Base-by-base conservation (phyloP, 495 filamentous ascomycete species). In the Lepraria neglecta region DNA sequence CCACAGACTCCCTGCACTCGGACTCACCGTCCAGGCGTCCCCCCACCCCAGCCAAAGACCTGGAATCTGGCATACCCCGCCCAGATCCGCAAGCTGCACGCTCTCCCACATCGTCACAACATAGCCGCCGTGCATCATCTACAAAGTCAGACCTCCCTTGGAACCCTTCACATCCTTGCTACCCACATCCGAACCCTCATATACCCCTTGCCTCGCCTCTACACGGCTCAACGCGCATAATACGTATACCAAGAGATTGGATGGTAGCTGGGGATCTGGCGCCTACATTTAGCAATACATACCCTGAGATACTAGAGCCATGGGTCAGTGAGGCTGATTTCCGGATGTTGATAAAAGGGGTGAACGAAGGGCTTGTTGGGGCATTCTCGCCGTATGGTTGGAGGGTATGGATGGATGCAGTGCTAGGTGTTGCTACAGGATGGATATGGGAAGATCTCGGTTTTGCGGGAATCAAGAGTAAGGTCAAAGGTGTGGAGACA, bases 401-500 rank as follows among this genome's bases (percentile, higher is more conserved):
- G 48, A 45, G 53, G 10, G 57, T 56, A 14, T 85, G 88, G 69
- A 48, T 95, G 3, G 92, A 97, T 69, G 82, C 82, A 4, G 70
- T 88, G 6, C 60, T 95, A 64, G 91, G 91, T 0, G 69, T 96
- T 46, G 70, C 88, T 31, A 97, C 94, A 4, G 84, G 90, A 19
- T 99, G 91, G 91, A 58, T 97, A 15, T 96, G 89, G 88, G 94
- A 99, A 55, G 94, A 97, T 69, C 48, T 94, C 28, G 90, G 91
- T 1, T 77, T 86, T 2, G 85, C 87, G 9, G 80, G 75, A 24
- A 80, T 85, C 12, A 96, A 96, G 72, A 71, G 76, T n/a, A 76
- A 84, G 55, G 67, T 94, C 27, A 75, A 74, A 42, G 76, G 73
- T 3, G 75, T 95, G 19, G 92, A 96, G 72, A 72, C 69, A 56